Conservation (phyloP, 305 asterid species). For the Fraxinus baroniana region DNA sequence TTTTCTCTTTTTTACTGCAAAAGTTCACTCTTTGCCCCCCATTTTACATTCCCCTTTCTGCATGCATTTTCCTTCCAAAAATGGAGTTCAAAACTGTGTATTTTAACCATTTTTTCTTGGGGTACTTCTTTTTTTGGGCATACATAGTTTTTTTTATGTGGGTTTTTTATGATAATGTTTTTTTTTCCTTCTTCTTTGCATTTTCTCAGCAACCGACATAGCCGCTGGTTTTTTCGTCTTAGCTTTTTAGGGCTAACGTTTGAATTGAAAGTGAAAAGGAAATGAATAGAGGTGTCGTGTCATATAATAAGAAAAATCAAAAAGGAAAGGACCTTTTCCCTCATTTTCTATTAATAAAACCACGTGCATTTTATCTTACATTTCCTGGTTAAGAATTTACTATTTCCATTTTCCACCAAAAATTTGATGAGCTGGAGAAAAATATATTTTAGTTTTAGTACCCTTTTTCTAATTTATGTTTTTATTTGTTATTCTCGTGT, state of each 20-base stretch:
- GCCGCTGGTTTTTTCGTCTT: constrained; percentile 1
- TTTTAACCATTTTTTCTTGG: constrained; percentile 4
- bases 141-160: constrained; percentile 16
- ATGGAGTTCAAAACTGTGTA: constrained; percentile 1
- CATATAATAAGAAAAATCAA: not conserved
- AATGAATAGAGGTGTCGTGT: constrained; percentile 21
- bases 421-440: constrained; percentile 26
- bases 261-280: not conserved
- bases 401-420: constrained; percentile 13
- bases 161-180: not conserved
- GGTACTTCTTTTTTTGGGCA: not conserved
- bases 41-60: not conserved
- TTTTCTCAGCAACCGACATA: constrained; percentile 6
- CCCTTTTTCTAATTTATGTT: not conserved
- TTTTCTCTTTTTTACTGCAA: not conserved
- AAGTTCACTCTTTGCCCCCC: constrained; percentile 6
- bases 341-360: not conserved
- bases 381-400: constrained; percentile 17
- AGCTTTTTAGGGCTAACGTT: constrained; percentile 12
- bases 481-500: not conserved
- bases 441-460: not conserved
- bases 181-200: not conserved
- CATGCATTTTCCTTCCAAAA: constrained; percentile 15
- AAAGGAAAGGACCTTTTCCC: not conserved
- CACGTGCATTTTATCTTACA: constrained; percentile 20